phyloP scores from a whole-genome alignment of 306 rosid genomes.

The Biancaea sappan region DNA sequence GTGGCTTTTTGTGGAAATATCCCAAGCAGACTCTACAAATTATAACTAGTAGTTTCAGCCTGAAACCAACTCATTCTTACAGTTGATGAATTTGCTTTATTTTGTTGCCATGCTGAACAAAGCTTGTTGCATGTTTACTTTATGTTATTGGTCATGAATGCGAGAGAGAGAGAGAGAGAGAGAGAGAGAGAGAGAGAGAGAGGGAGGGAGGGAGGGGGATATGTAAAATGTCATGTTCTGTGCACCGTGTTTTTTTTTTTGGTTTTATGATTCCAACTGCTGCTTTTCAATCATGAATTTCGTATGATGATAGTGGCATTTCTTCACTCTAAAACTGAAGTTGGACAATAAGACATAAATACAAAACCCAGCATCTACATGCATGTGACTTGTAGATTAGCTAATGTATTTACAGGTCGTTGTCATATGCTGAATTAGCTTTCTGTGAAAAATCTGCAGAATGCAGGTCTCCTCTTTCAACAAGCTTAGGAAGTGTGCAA shows the following conservation, averaged over 20 bases:
- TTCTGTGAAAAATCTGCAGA: conserved; percentile 47
- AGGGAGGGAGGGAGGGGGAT: too few species aligned
- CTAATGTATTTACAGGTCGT: background rate
- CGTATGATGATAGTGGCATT: background rate
- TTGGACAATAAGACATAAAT: background rate
- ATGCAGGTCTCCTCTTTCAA: conserved; percentile 53
- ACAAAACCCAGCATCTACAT: conserved; percentile 5
- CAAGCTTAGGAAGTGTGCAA: conserved; percentile 54
- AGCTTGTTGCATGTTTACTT: background rate
- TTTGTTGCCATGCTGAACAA: background rate
- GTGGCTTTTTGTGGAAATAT: background rate
- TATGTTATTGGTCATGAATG: background rate
- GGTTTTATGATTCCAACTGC: background rate
- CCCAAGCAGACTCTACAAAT: background rate
- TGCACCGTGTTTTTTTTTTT: background rate
- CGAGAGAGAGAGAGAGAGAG: too few species aligned
- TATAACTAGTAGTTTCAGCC: background rate
- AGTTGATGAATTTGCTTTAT: conserved; percentile 3
- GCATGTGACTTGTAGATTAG: conserved; percentile 3
- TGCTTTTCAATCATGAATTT: background rate
- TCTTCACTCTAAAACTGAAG: background rate
- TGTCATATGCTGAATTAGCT: conserved; percentile 27
- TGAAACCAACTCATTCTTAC: background rate
- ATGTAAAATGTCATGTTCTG: too few species aligned
- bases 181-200: too few species aligned